Evolutionary conservation across 2,329 filamentous ascomycete genomes (phyloP).

Genomic region (Aschersonia sp.): DNA sequence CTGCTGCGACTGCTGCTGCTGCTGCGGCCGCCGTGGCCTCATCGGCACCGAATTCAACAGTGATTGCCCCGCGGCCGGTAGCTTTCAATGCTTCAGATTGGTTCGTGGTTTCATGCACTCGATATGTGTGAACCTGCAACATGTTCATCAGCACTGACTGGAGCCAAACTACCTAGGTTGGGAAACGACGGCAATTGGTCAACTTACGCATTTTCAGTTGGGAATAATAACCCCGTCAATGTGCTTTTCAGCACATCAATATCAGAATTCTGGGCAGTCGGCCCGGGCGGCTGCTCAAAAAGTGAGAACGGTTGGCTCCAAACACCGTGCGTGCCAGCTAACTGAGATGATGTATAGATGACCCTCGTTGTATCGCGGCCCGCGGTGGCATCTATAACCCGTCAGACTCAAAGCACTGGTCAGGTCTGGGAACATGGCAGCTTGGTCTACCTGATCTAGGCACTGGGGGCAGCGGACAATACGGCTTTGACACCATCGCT

Average conservation of each 20-base stretch:
- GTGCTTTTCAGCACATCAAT: conserved; percentile 47
- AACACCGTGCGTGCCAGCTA: not conserved
- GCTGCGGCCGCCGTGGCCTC: conserved; percentile 2
- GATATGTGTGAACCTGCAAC: too few species aligned
- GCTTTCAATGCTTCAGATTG: conserved; percentile 9
- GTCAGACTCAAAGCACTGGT: conserved; percentile 40
- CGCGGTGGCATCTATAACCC: conserved; percentile 46
- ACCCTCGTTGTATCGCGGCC: conserved; percentile 34
- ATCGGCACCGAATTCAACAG: not conserved
- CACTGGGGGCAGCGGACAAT: conserved; percentile 45
- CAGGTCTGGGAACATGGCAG: conserved; percentile 41
- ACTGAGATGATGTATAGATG: conserved; percentile 19
- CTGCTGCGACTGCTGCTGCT: conserved; percentile 2
- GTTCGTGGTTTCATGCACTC: conserved; percentile 3
- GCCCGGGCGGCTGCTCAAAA: conserved; percentile 37
- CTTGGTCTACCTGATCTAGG: conserved; percentile 45
- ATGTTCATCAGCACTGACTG: too few species aligned
- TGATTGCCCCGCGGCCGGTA: conserved; percentile 6
- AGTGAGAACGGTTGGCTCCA: conserved; percentile 18
- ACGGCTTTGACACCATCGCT: conserved; percentile 39
- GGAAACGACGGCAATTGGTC: conserved; percentile 61
- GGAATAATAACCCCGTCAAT: conserved; percentile 23
- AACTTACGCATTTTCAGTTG: conserved; percentile 40
- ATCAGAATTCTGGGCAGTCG: conserved; percentile 58
- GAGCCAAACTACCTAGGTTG: conserved; percentile 27